Conservation (phyloP, 495 filamentous ascomycete species). For the Penicillium fimorum region DNA sequence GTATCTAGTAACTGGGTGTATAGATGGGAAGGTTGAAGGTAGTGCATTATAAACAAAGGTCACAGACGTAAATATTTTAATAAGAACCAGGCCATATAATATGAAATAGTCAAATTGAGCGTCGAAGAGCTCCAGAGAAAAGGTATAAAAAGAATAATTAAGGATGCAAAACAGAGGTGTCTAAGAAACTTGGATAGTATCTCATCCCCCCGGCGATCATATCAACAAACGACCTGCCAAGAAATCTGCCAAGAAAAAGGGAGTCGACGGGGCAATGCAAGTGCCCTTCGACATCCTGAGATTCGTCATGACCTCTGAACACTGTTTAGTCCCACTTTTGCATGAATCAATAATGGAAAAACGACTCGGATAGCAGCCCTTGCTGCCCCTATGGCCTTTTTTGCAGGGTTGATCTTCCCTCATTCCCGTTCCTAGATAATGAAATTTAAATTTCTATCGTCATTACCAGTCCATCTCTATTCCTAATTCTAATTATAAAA, state of each 20-base stretch:
- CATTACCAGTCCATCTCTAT: not conserved
- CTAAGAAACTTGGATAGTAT: not conserved
- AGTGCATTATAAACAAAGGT: slow-evolving; percentile 20
- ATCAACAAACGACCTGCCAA: slow-evolving; percentile 18
- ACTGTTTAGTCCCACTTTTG: not conserved
- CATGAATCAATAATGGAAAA: not conserved
- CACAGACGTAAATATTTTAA: not conserved
- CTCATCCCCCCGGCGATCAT: not conserved
- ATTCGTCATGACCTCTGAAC: too few relatives aligned
- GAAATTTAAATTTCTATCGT: not conserved
- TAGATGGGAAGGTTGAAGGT: slow-evolving; percentile 23
- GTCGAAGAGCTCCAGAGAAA: too few relatives aligned
- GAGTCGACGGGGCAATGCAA: slow-evolving; percentile 4
- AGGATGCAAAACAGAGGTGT: not conserved
- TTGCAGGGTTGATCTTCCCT: too few relatives aligned
- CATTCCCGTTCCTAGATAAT: too few relatives aligned
- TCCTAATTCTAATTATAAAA: not conserved
- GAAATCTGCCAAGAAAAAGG: slow-evolving; percentile 20
- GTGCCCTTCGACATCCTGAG: not conserved
- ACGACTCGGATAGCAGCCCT: not conserved
- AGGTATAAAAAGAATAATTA: not conserved
- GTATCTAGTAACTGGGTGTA: slow-evolving; percentile 38
- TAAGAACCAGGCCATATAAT: not conserved
- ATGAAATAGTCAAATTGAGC: not conserved
- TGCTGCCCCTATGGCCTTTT: too few relatives aligned